Conservation (phyloP, 176 grass and related monocot species). For the Ananas comosus region DNA sequence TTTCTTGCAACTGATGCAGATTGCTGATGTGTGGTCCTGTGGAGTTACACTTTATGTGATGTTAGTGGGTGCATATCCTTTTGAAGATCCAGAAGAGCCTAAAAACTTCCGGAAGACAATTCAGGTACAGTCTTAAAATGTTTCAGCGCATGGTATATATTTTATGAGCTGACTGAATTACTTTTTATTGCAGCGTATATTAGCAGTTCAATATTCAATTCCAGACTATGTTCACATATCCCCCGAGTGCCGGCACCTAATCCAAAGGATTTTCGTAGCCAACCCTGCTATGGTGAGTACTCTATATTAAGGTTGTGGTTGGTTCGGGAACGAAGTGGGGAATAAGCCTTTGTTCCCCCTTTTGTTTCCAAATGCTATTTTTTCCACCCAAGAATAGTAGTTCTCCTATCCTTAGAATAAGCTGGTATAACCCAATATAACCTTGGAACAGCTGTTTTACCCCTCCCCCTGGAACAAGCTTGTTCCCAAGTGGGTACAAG, state of each 20-base stretch:
- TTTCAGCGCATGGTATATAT: neutral
- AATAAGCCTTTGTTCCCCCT: too few relatives aligned
- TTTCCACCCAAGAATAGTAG: too few relatives aligned
- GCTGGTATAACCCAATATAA: too few relatives aligned
- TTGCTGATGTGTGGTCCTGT: slow-evolving; percentile 87
- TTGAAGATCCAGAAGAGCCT: slow-evolving; percentile 78
- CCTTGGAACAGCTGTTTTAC: too few relatives aligned
- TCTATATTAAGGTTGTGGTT: neutral
- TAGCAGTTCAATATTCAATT: slow-evolving; percentile 91
- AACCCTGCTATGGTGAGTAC: slow-evolving; percentile 41
- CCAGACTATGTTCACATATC: slow-evolving; percentile 91
- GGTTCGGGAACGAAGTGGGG: too few relatives aligned
- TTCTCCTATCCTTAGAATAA: too few relatives aligned
- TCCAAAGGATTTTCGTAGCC: slow-evolving; percentile 60
- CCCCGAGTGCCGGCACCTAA: slow-evolving; percentile 65
- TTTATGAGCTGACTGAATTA: slow-evolving; percentile 7
- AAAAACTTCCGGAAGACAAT: slow-evolving; percentile 94
- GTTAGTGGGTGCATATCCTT: slow-evolving; percentile 93
- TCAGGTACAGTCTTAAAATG: slow-evolving; percentile 39
- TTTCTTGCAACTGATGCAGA: slow-evolving; percentile 41
- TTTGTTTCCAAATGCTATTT: too few relatives aligned
- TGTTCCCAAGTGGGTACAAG: too few relatives aligned
- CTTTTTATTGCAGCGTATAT: slow-evolving; percentile 58
- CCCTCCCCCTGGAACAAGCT: too few relatives aligned
- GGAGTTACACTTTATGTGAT: slow-evolving; percentile 93